phyloP scores from a whole-genome alignment of 1,139 yeast species.

The Nadsonia starkeyi-henricii region DNA sequence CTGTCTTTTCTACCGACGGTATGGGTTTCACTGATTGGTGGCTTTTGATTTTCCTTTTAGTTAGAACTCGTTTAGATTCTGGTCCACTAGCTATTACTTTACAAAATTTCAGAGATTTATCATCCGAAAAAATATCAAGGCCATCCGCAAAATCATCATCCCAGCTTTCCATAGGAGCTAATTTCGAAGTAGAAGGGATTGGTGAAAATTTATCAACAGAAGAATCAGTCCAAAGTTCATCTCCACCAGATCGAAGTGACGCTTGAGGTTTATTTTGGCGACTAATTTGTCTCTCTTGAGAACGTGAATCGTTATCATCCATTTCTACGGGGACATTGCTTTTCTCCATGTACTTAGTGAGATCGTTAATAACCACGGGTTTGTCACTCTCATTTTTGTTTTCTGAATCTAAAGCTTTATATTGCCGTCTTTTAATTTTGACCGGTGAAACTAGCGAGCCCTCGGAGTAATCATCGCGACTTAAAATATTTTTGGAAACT shows the following conservation, averaged over 20 bases:
- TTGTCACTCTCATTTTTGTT: background rate
- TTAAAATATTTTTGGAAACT: conserved; percentile 1
- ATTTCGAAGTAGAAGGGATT: background rate
- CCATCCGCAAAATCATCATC: conserved; percentile 13
- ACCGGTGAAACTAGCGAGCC: conserved; percentile 2
- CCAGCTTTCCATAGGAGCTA: conserved; percentile 10
- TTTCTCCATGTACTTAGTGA: conserved; percentile 3
- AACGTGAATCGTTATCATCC: conserved; percentile 7
- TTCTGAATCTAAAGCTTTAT: background rate
- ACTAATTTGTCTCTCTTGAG: background rate
- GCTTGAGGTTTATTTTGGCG: background rate
- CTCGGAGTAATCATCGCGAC: background rate
- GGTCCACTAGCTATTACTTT: conserved; percentile 1
- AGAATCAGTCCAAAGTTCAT: background rate
- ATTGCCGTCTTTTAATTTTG: conserved; percentile 2
- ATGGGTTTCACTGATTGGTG: too few relatives aligned
- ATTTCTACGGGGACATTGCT: background rate
- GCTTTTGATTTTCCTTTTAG: background rate
- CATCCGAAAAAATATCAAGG: background rate
- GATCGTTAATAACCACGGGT: conserved; percentile 1
- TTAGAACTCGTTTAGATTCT: background rate
- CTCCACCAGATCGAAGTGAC: background rate
- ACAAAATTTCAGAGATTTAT: conserved; percentile 6
- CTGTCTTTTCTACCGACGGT: too few relatives aligned
- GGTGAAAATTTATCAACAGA: too few relatives aligned